Percentiles rank a stretch among this genome's conserved stretches.
Evolutionary conservation across 2,329 filamentous ascomycete genomes (phyloP).

Genomic region (Coniochaeta sp.): DNA sequence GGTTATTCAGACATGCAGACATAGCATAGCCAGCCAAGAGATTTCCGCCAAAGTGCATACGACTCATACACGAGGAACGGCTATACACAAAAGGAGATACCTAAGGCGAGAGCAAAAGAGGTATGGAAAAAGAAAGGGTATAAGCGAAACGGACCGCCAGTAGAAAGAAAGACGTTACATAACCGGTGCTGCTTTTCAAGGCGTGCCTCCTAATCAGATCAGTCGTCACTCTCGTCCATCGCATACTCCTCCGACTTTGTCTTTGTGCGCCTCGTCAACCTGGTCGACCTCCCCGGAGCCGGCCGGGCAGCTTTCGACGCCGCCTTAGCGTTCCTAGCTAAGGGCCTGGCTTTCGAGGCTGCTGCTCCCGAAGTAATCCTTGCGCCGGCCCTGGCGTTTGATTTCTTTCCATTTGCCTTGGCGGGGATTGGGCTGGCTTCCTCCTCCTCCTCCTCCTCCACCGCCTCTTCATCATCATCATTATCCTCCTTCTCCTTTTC

Average conservation of each 20-base stretch:
- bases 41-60: neutral
- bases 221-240: conserved; percentile 1
- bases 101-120: neutral
- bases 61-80: neutral
- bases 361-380: conserved; percentile 2
- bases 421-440: neutral
- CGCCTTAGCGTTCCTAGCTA: neutral
- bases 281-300: conserved; percentile 3
- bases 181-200: neutral
- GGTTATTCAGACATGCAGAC: no score
- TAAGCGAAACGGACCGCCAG: neutral
- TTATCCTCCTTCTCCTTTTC: conserved; percentile 1
- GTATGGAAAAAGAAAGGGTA: neutral
- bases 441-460: conserved; percentile 1
- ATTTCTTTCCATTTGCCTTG: conserved; percentile 10
- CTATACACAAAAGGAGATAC: neutral
- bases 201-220: neutral
- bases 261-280: conserved; percentile 1
- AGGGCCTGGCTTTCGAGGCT: conserved; percentile 7
- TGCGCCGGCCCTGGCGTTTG: conserved; percentile 3
- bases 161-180: neutral
- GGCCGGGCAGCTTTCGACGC: neutral
- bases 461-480: neutral
- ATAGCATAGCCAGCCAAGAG: neutral
- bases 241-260: neutral